Evolutionary conservation across 2,329 filamentous ascomycete genomes (phyloP), one percentile per base, ranked within the genome.

Genomic region (Pseudopyricularia cyperi): DNA sequence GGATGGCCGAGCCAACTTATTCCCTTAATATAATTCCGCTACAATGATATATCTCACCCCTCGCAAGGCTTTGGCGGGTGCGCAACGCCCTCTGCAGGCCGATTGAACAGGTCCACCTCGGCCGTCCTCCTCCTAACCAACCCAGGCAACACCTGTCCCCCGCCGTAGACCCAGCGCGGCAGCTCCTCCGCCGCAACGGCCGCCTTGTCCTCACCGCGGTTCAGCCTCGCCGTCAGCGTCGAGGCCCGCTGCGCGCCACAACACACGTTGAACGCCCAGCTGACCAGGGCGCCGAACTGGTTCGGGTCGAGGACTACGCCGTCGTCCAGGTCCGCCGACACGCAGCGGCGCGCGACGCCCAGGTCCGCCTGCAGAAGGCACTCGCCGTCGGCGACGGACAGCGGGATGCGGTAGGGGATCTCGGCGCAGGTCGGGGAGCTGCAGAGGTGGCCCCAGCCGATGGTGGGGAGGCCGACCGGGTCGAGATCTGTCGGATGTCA

Each of bases 401-500:
- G 60, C 0, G 74, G 74, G 54, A 75, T 71, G 0, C 62, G 53
- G 58, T 73, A 75, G 8, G 61, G 59, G 28, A 76, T 66, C 33
- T 76, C 73, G 1, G 65, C 57, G 60, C 73, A 76, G 12, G 58
- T 61, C 7, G 60, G 55, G 8, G 67, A 63, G 33, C 59, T 54
- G 61, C 73, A 77, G 9, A 73, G 63, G 57, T 76, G 74, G 15
- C 74, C 74, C 55, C 75, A 75, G 3, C 73, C 74, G 0, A 76
- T 68, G 4, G 71, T 76, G 0, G 71, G 70, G 26, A 70, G 62
- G 28, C 72, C 72, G 46, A 68, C 66, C 17, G 71, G 68, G 54
- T 76, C 72, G 6, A 52, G 57, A 52, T 61, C 61, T 60, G 51
- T 32, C 28, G 5, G 7, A 22, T 12, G 6, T 46, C 12, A n/a